A percentile compares a stretch with the other conserved stretches of the same genome.
Conservation (phyloP, 169 alveolate genomes). For the Eimeria nieschulzi region DNA sequence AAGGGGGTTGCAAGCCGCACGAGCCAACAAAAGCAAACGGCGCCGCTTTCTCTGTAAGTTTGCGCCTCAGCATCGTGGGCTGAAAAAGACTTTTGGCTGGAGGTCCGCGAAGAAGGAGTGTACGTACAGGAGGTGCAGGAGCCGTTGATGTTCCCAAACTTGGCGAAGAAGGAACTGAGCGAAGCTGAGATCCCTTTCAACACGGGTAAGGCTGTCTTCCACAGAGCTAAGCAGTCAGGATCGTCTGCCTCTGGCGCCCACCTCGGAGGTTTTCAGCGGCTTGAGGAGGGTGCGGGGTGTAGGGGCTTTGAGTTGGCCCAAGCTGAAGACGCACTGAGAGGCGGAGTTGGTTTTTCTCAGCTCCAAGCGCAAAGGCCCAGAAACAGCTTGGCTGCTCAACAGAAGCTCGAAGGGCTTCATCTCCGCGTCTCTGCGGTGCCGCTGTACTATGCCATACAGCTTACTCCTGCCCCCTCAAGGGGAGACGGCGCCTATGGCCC, state of each 20-base stretch:
- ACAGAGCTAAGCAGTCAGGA: no score
- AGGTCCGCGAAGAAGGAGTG: constrained; percentile 25
- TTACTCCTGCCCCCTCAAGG: neutral
- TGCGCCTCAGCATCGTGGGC: constrained; percentile 20
- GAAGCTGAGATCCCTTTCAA: no score
- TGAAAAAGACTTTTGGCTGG: constrained; percentile 6
- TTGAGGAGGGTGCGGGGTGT: constrained; percentile 2
- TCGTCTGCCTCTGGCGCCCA: no score
- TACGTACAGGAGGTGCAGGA: constrained; percentile 8
- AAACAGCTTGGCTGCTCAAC: neutral
- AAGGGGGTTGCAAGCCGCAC: no score
- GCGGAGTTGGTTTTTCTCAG: neutral
- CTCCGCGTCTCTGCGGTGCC: neutral
- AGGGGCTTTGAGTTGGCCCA: neutral
- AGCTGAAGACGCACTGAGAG: neutral
- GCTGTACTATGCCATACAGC: constrained; percentile 13
- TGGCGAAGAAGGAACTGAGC: no score
- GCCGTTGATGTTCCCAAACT: constrained; percentile 23
- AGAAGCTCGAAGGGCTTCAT: neutral
- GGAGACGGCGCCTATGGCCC: neutral
- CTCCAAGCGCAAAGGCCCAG: neutral
- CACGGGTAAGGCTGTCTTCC: no score
- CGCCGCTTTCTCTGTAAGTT: no score
- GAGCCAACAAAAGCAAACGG: no score
- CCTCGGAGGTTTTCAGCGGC: neutral